Evolutionary conservation across 2,329 filamentous ascomycete species (phyloP).

Genomic region (Annulohypoxylon truncatum): DNA sequence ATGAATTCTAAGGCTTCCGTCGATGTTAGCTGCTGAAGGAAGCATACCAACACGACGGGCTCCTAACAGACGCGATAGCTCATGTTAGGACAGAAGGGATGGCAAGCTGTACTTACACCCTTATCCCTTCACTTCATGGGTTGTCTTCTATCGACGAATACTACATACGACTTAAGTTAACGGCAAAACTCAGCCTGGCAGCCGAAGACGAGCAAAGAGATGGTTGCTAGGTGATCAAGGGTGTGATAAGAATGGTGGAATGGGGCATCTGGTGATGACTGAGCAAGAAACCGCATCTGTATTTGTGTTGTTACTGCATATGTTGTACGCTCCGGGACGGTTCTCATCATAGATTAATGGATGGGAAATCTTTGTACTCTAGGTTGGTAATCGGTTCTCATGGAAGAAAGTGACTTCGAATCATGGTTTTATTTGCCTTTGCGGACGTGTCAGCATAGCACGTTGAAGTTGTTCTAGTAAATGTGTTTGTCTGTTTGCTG

Average conservation of each 20-base stretch:
- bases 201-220: slow-evolving; percentile 23
- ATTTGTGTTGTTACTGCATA: slow-evolving; percentile 50
- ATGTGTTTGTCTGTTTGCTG: neutral
- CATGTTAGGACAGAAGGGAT: slow-evolving; percentile 21
- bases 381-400: slow-evolving; percentile 50
- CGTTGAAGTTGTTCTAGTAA: neutral
- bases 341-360: slow-evolving; percentile 49
- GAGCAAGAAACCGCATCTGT: slow-evolving; percentile 47
- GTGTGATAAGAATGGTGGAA: slow-evolving; percentile 36
- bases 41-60: neutral
- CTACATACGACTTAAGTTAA: slow-evolving; percentile 30
- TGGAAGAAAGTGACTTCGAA: slow-evolving; percentile 31
- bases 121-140: slow-evolving; percentile 30
- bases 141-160: slow-evolving; percentile 26
- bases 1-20: slow-evolving; percentile 95
- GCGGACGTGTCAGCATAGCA: neutral
- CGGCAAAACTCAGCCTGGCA: slow-evolving; percentile 24
- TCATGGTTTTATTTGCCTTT: neutral
- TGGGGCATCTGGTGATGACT: slow-evolving; percentile 44
- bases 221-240: slow-evolving; percentile 33
- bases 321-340: slow-evolving; percentile 45
- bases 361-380: slow-evolving; percentile 50
- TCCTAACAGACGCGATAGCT: slow-evolving; percentile 21
- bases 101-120: slow-evolving; percentile 40
- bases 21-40: slow-evolving; percentile 69